A percentile compares a stretch with the other conserved stretches of the same genome.
Conservation (phyloP, 257 asterid genomes). For the Nicotiana undulata region DNA sequence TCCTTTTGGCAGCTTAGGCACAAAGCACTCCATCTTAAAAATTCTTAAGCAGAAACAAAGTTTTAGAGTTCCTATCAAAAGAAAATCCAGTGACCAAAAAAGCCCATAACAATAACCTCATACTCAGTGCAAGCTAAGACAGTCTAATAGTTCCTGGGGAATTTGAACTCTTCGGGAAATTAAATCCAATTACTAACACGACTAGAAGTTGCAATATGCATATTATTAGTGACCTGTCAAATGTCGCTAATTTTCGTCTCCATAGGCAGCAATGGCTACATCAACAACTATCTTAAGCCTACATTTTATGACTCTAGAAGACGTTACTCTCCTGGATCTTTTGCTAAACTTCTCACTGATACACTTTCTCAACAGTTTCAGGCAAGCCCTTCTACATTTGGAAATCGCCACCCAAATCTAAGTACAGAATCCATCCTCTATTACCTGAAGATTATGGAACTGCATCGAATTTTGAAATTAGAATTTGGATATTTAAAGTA, state of each 20-base stretch:
- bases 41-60: constrained; percentile 1
- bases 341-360: constrained; percentile 34
- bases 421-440: no score
- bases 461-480: no score
- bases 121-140: background rate
- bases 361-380: constrained; percentile 32
- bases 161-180: background rate
- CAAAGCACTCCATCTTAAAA: background rate
- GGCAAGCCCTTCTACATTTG: constrained; percentile 17
- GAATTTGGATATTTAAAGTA: no score
- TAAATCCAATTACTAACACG: background rate
- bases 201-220: background rate
- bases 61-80: background rate
- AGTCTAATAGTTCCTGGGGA: background rate
- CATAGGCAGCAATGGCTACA: constrained; percentile 57
- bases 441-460: no score
- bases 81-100: background rate
- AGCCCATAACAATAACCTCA: background rate
- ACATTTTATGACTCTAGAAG: constrained; percentile 12
- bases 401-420: no score
- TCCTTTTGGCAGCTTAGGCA: background rate
- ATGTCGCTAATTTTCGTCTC: constrained; percentile 34
- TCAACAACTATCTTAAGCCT: constrained; percentile 33
- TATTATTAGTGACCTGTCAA: constrained; percentile 21
- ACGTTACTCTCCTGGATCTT: constrained; percentile 32